These are phyloP conservation scores for Solanum peruvianum DNA, from an alignment of 257 asterid species.

Conservation along the genomic window DNA sequence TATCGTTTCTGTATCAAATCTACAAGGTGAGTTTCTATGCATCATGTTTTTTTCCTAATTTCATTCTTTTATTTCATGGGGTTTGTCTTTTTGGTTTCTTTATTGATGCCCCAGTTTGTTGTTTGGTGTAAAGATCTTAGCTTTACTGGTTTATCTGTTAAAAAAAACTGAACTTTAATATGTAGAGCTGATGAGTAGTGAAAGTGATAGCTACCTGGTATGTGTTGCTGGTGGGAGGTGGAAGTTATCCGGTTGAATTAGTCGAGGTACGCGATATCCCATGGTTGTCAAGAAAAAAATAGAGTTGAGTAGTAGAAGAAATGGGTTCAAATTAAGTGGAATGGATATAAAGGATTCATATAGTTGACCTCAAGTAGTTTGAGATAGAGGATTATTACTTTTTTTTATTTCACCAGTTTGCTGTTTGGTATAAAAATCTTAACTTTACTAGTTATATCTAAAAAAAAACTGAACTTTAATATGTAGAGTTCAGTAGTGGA, in stretches of 20 bases:
- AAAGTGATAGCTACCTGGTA: background rate
- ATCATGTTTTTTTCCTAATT: background rate
- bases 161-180: background rate
- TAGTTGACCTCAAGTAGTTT: background rate
- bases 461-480: background rate
- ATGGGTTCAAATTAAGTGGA: background rate
- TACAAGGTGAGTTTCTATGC: constrained; percentile 19
- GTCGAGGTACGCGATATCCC: background rate
- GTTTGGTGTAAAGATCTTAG: background rate
- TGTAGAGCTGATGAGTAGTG: background rate
- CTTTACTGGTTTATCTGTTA: background rate
- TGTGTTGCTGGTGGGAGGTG: background rate
- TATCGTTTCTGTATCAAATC: background rate
- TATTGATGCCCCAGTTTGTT: background rate
- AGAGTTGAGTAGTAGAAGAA: background rate
- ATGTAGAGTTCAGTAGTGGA: background rate
- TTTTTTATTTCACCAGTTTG: background rate
- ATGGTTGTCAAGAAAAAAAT: background rate
- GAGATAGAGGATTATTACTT: background rate
- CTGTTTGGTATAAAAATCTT: background rate
- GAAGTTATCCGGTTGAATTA: background rate
- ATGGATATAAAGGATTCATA: background rate
- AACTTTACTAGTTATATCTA: background rate
- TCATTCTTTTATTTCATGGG: background rate
- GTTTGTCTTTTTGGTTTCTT: background rate